phyloP scores from a whole-genome alignment of 371 early-diverging fungal genomes.

The Gilbertella persicaria region DNA sequence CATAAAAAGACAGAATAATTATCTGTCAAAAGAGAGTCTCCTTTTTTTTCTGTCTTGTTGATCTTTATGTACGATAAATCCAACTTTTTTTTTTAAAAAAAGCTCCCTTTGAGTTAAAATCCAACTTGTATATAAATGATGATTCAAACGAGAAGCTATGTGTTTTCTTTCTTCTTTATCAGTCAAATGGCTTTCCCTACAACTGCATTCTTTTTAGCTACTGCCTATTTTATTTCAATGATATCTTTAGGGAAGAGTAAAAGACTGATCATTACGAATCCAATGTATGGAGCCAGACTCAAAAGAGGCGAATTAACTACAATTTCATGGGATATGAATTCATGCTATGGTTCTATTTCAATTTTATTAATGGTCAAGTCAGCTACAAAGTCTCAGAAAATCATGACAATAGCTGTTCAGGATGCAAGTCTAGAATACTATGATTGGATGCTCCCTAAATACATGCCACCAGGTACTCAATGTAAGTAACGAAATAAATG shows the following conservation, averaged over 20 bases:
- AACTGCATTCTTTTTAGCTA: constrained; percentile 6
- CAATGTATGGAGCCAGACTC: neutral
- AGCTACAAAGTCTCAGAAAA: neutral
- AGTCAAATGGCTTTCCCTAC: neutral
- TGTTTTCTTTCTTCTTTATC: neutral
- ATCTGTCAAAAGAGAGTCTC: neutral
- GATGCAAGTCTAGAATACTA: neutral
- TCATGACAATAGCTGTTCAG: neutral
- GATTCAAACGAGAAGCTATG: neutral
- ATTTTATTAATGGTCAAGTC: neutral
- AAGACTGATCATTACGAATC: neutral
- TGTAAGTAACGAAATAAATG: too few relatives aligned
- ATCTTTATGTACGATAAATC: too few relatives aligned
- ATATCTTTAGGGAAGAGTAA: constrained; percentile 3
- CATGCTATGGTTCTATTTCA: neutral
- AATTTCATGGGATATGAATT: neutral
- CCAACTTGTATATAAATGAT: neutral
- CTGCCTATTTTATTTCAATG: constrained; percentile 3
- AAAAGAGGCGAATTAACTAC: neutral
- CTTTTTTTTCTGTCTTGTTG: too few relatives aligned
- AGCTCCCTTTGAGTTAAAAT: neutral
- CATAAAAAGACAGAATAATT: constrained; percentile 1
- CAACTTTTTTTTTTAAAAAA: too few relatives aligned
- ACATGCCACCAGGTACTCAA: neutral
- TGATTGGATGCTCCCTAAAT: neutral